Conservation (phyloP, 2,329 filamentous ascomycete genomes). For the Coniella vitis region DNA sequence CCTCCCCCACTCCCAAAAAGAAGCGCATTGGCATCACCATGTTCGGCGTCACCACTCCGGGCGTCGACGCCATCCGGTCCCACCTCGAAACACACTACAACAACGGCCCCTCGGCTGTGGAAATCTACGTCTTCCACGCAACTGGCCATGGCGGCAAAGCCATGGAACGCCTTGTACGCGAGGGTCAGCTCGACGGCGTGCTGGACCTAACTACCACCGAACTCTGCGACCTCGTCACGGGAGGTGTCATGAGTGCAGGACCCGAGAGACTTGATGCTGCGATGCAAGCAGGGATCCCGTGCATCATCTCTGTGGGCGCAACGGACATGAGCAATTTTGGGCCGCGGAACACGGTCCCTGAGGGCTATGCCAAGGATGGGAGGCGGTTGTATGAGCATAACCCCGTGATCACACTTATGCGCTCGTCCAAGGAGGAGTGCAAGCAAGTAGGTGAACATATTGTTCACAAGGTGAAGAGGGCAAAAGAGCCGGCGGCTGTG, state of each 20-base stretch:
- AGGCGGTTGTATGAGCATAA: slow-evolving; percentile 59
- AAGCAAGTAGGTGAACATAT: slow-evolving; percentile 48
- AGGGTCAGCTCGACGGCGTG: slow-evolving; percentile 55
- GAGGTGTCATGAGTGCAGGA: slow-evolving; percentile 57
- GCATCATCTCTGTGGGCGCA: slow-evolving; percentile 41
- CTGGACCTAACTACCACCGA: slow-evolving; percentile 69
- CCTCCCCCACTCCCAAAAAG: too few relatives aligned
- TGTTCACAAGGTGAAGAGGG: slow-evolving; percentile 48
- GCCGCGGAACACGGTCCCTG: slow-evolving; percentile 45
- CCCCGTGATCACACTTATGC: slow-evolving; percentile 57
- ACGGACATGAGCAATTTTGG: slow-evolving; percentile 62
- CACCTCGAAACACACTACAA: slow-evolving; percentile 38
- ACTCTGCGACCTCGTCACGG: slow-evolving; percentile 55
- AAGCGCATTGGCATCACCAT: slow-evolving; percentile 60
- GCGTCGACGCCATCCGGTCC: slow-evolving; percentile 47
- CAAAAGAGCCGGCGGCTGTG: slow-evolving; percentile 33
- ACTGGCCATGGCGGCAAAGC: slow-evolving; percentile 62
- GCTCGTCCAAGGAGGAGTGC: slow-evolving; percentile 54
- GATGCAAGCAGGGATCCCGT: slow-evolving; percentile 49
- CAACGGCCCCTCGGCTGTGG: too few relatives aligned
- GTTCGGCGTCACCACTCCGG: slow-evolving; percentile 68
- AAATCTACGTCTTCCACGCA: slow-evolving; percentile 57
- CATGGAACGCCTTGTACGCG: slow-evolving; percentile 58
- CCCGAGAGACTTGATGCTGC: slow-evolving; percentile 50
- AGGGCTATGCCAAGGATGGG: slow-evolving; percentile 34